These are phyloP conservation scores for Lasiosphaeria hispida DNA, from an alignment of 495 filamentous ascomycete genomes.

Conservation along the genomic window DNA sequence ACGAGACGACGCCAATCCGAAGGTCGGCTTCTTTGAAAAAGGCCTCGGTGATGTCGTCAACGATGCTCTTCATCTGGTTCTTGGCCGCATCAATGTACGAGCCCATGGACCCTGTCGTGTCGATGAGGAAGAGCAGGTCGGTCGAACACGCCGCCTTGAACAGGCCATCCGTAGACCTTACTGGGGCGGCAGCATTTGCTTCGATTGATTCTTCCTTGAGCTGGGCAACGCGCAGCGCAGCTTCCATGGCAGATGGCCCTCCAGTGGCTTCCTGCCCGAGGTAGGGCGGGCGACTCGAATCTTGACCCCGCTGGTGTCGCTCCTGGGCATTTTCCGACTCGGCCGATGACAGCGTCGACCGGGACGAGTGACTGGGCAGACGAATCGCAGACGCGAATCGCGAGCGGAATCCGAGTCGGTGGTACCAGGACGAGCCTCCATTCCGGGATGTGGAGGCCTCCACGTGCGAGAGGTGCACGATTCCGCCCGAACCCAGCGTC, in stretches of 20 bases:
- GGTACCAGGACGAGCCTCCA: too few relatives aligned
- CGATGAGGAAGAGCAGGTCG: conserved; percentile 41
- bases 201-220: conserved; percentile 22
- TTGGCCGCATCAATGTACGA: conserved; percentile 35
- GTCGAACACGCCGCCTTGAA: conserved; percentile 37
- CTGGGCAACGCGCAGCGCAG: conserved; percentile 23
- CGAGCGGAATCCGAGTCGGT: too few relatives aligned
- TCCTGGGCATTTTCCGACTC: too few relatives aligned
- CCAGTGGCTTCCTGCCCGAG: too few relatives aligned
- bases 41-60: conserved; percentile 30
- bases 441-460: too few relatives aligned
- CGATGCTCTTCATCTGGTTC: conserved; percentile 33
- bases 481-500: too few relatives aligned
- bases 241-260: conserved; percentile 20
- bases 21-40: conserved; percentile 42
- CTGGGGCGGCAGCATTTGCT: conserved; percentile 12
- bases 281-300: too few relatives aligned
- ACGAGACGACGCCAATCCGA: conserved; percentile 41
- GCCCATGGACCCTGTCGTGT: conserved; percentile 37
- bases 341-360: too few relatives aligned
- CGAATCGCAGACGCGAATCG: too few relatives aligned
- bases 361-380: too few relatives aligned
- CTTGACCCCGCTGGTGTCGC: too few relatives aligned
- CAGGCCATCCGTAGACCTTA: conserved; percentile 18
- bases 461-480: too few relatives aligned